These are phyloP conservation scores for Sugiyamaella paludigena DNA, from an alignment of 1,139 yeast species.

Conservation along the genomic window DNA sequence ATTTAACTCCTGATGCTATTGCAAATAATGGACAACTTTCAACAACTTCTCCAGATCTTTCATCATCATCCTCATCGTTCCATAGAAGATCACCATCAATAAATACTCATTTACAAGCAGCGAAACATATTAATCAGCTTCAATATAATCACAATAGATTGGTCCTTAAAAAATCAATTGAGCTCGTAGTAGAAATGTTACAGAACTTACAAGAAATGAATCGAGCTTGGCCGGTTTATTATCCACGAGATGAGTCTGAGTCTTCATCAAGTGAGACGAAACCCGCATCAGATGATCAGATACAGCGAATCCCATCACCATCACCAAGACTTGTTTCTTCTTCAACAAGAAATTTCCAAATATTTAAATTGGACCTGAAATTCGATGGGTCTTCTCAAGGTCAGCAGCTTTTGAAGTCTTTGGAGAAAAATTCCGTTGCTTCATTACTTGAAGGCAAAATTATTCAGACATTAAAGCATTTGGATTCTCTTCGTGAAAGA, in stretches of 20 bases:
- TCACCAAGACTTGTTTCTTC: constrained; percentile 28
- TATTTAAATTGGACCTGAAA: constrained; percentile 63
- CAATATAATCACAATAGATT: constrained; percentile 67
- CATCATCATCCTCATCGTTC: neutral
- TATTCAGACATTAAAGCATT: constrained; percentile 59
- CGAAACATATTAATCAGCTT: constrained; percentile 57
- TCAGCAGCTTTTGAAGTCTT: constrained; percentile 47
- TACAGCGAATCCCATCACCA: neutral
- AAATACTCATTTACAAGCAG: constrained; percentile 25
- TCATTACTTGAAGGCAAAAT: constrained; percentile 64
- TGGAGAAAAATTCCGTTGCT: constrained; percentile 67
- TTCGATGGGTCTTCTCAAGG: constrained; percentile 49
- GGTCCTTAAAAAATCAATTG: constrained; percentile 61
- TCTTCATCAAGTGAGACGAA: constrained; percentile 10
- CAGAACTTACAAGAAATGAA: constrained; percentile 57
- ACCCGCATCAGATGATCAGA: neutral
- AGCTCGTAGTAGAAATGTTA: constrained; percentile 53
- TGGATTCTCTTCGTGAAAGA: constrained; percentile 72
- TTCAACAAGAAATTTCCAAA: constrained; percentile 43
- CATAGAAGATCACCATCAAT: constrained; percentile 11
- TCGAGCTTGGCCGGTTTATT: constrained; percentile 59
- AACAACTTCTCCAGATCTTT: neutral
- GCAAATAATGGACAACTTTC: constrained; percentile 6
- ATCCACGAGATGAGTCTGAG: constrained; percentile 47
- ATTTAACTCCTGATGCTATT: constrained; percentile 13